A percentile compares a stretch with the other conserved stretches of the same genome.
These are phyloP conservation scores for Citrullus amarus DNA, from an alignment of 306 rosid species.

Conservation along the genomic window DNA sequence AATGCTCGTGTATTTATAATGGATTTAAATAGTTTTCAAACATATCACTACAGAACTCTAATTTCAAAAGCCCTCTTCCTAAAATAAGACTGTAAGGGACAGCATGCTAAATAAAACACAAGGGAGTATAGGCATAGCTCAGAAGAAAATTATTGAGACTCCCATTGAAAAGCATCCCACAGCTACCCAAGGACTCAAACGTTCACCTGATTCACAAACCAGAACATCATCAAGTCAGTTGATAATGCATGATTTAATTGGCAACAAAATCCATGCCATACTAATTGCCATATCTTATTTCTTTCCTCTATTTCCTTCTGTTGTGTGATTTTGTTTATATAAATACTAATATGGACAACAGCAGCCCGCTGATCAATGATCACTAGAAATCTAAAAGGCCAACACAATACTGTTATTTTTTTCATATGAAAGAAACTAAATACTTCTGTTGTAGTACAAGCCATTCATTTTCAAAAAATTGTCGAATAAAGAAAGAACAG, in stretches of 20 bases:
- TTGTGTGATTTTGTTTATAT: background rate
- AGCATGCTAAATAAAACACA: constrained; percentile 1
- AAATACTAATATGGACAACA: background rate
- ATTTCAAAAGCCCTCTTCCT: background rate
- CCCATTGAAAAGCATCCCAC: constrained; percentile 55
- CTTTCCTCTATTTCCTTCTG: background rate
- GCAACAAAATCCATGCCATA: background rate
- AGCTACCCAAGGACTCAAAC: constrained; percentile 60
- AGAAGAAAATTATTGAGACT: constrained; percentile 47
- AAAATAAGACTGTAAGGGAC: background rate
- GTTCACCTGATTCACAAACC: constrained; percentile 44
- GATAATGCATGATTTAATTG: background rate
- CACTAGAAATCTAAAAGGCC: background rate
- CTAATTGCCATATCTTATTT: background rate
- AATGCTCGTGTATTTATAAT: constrained; percentile 2
- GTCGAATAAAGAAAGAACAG: background rate
- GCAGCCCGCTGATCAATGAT: background rate
- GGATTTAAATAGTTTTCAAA: background rate
- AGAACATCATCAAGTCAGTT: constrained; percentile 3
- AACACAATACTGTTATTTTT: background rate
- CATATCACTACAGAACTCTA: background rate
- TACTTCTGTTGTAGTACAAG: background rate
- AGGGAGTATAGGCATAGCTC: constrained; percentile 7
- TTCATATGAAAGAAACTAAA: background rate
- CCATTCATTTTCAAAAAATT: background rate